Evolutionary conservation across 805 yeast species (phyloP).

Genomic region (Debaryomyces hansenii): DNA sequence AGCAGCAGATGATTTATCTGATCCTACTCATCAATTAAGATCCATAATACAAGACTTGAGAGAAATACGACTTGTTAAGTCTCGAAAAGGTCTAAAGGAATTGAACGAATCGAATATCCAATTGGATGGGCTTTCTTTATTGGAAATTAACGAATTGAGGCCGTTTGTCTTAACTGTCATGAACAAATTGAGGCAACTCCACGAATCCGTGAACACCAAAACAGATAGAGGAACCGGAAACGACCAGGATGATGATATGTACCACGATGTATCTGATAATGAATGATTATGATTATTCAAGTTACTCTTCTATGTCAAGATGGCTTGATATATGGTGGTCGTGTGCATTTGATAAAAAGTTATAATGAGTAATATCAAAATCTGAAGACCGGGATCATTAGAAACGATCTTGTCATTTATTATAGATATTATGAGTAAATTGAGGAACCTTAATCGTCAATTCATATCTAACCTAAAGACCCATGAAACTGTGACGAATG

Average conservation of each 20-base stretch:
- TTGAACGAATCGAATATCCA: conserved; percentile 82
- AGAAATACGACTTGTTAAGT: conserved; percentile 79
- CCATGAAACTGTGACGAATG: conserved; percentile 36
- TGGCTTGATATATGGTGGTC: neutral
- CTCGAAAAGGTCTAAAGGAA: conserved; percentile 73
- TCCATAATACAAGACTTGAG: conserved; percentile 77
- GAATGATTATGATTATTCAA: neutral
- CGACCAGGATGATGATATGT: conserved; percentile 10
- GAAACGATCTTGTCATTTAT: too few relatives aligned
- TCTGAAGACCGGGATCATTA: too few relatives aligned
- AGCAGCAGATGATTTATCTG: conserved; percentile 78
- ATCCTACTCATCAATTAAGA: conserved; percentile 69
- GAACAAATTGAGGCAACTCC: conserved; percentile 68
- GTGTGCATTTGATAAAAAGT: neutral
- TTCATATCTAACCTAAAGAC: conserved; percentile 38
- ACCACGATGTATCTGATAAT: conserved; percentile 5
- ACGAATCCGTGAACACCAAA: conserved; percentile 27
- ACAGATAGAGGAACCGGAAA: conserved; percentile 14
- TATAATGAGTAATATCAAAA: too few relatives aligned
- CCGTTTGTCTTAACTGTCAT: conserved; percentile 80
- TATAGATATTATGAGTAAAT: neutral
- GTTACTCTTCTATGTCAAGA: neutral
- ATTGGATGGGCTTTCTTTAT: conserved; percentile 73
- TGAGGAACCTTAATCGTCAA: conserved; percentile 26
- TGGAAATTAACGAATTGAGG: conserved; percentile 87